phyloP scores from a whole-genome alignment of 129 eudicot genomes.

The Flaveria trinervia region DNA sequence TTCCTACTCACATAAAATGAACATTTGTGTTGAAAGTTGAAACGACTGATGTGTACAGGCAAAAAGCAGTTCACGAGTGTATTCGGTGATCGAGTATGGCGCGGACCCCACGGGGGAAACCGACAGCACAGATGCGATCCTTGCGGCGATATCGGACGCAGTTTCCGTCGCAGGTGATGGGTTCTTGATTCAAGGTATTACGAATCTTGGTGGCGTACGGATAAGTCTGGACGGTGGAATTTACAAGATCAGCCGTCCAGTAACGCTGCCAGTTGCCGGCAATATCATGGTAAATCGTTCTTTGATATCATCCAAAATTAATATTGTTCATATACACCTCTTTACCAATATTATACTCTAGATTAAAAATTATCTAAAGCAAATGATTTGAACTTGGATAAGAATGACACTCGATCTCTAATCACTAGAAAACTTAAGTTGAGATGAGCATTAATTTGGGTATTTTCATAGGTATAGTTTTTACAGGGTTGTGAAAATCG shows the following conservation, averaged over 20 bases:
- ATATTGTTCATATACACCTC: not conserved
- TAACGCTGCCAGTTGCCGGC: conserved; percentile 58
- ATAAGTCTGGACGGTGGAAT: conserved; percentile 73
- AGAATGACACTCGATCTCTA: no score
- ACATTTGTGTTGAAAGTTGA: not conserved
- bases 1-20: not conserved
- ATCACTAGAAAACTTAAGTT: no score
- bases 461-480: no score
- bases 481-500: no score
- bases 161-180: conserved; percentile 42
- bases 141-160: conserved; percentile 62
- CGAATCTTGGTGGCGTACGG: conserved; percentile 73
- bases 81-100: conserved; percentile 65
- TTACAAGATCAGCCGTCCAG: conserved; percentile 67
- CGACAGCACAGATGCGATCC: conserved; percentile 78
- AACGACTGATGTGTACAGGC: conserved; percentile 23
- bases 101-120: conserved; percentile 83
- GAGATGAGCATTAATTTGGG: no score
- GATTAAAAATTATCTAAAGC: not conserved
- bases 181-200: conserved; percentile 56
- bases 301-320: not conserved
- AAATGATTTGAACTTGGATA: not conserved
- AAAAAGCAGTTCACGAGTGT: conserved; percentile 42
- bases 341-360: not conserved
- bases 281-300: conserved; percentile 50